Conservation (phyloP, 2,329 filamentous ascomycete species). For the Fusarium setosum region DNA sequence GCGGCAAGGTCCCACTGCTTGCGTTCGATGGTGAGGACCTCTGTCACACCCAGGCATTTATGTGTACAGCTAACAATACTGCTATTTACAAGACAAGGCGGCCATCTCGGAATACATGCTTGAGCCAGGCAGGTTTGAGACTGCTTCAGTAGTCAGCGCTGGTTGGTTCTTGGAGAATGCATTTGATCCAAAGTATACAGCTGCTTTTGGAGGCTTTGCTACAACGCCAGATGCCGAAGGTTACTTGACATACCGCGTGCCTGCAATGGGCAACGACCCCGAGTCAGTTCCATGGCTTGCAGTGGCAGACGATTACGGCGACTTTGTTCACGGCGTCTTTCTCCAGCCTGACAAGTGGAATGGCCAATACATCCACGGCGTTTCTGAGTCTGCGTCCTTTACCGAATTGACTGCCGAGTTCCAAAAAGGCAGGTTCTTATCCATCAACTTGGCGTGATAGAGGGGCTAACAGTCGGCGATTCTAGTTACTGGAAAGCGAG, state of each 20-base stretch:
- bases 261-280: constrained; percentile 4
- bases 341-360: not conserved
- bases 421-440: not conserved
- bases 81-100: not conserved
- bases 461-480: not conserved
- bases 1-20: not conserved
- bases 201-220: not conserved
- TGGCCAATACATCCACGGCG: not conserved
- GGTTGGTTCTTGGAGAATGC: not conserved
- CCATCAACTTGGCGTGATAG: not conserved
- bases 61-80: not conserved
- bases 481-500: not conserved
- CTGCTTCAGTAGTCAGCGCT: not conserved
- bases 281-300: constrained; percentile 2
- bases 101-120: not conserved
- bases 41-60: not conserved
- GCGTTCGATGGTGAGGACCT: not conserved
- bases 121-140: not conserved
- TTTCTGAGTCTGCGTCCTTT: not conserved
- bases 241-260: not conserved
- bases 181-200: not conserved
- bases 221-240: not conserved
- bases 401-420: not conserved
- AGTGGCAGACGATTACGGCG: not conserved
- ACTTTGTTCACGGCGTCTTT: constrained; percentile 1